Conservation (phyloP, 2,329 filamentous ascomycete species). For the Chaetomium strumarium region DNA sequence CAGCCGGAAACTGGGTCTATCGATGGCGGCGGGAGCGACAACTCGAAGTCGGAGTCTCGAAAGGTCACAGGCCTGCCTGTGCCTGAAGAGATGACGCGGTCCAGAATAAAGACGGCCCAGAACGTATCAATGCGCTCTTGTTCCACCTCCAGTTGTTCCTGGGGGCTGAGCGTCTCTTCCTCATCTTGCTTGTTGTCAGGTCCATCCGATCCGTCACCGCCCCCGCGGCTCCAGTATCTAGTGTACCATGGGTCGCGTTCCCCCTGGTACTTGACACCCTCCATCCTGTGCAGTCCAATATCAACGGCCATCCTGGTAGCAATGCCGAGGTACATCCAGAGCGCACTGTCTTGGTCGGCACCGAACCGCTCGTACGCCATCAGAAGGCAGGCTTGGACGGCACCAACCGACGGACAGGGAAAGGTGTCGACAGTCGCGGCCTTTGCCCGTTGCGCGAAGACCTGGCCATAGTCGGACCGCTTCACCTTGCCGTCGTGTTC, state of each 20-base stretch:
- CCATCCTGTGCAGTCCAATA: conserved; percentile 73
- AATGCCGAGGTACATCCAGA: conserved; percentile 91
- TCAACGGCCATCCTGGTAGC: conserved; percentile 80
- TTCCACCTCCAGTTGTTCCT: conserved; percentile 61
- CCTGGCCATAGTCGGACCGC: conserved; percentile 64
- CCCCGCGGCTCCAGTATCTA: conserved; percentile 38
- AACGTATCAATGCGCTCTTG: conserved; percentile 81
- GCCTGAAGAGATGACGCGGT: conserved; percentile 80
- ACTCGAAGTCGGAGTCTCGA: conserved; percentile 77
- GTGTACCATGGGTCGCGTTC: conserved; percentile 46
- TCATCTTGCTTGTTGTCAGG: conserved; percentile 36
- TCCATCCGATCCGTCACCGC: conserved; percentile 22
- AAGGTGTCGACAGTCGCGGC: conserved; percentile 78
- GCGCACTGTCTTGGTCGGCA: conserved; percentile 76
- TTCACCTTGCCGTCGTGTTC: conserved; percentile 43
- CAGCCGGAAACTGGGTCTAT: conserved; percentile 55
- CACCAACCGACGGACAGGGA: conserved; percentile 73
- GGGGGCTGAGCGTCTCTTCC: conserved; percentile 36
- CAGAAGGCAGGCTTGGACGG: conserved; percentile 75
- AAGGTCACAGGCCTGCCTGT: conserved; percentile 80
- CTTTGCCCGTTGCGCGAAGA: conserved; percentile 77
- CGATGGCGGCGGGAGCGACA: conserved; percentile 55
- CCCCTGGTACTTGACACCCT: conserved; percentile 62
- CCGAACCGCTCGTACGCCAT: conserved; percentile 88
- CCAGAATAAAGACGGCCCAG: conserved; percentile 84